Conservation (phyloP, 1,284 basidiomycete species). For the Fistulinella cinereoalba region DNA sequence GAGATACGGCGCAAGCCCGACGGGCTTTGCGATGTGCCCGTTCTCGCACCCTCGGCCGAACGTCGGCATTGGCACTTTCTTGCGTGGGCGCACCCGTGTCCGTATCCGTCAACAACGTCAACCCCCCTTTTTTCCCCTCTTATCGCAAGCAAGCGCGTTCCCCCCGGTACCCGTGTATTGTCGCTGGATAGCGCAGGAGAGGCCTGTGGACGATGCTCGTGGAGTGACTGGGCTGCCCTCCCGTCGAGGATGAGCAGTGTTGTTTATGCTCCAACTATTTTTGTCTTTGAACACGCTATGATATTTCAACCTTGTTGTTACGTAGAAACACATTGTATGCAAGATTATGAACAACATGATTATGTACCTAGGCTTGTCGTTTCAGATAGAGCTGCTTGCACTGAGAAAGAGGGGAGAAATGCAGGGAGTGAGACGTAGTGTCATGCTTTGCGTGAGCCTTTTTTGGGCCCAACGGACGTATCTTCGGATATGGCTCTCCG, state of each 20-base stretch:
- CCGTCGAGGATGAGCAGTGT: conserved; percentile 4
- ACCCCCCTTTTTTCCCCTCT: neutral
- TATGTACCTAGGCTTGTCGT: neutral
- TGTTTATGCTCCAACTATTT: conserved; percentile 22
- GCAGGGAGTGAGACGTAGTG: neutral
- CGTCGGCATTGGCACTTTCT: conserved; percentile 8
- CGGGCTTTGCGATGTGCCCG: conserved; percentile 9
- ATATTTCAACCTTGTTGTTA: conserved; percentile 1
- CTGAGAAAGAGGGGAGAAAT: neutral
- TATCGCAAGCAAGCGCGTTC: conserved; percentile 18
- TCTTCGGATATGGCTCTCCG: conserved; percentile 31
- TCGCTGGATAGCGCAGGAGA: too few species aligned
- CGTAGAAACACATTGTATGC: conserved; percentile 18
- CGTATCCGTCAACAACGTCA: too few species aligned
- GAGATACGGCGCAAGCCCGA: conserved; percentile 11
- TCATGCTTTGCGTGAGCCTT: conserved; percentile 19
- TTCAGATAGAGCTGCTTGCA: neutral
- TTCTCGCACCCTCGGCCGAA: conserved; percentile 9
- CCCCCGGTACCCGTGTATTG: neutral
- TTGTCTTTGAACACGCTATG: conserved; percentile 14
- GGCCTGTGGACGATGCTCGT: conserved; percentile 2
- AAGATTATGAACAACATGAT: conserved; percentile 19
- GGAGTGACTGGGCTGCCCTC: neutral
- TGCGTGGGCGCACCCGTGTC: conserved; percentile 7
- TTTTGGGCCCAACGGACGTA: conserved; percentile 18